Base-by-base conservation (phyloP, 2,329 filamentous ascomycete genomes). In the Clarireedia hainanense region DNA sequence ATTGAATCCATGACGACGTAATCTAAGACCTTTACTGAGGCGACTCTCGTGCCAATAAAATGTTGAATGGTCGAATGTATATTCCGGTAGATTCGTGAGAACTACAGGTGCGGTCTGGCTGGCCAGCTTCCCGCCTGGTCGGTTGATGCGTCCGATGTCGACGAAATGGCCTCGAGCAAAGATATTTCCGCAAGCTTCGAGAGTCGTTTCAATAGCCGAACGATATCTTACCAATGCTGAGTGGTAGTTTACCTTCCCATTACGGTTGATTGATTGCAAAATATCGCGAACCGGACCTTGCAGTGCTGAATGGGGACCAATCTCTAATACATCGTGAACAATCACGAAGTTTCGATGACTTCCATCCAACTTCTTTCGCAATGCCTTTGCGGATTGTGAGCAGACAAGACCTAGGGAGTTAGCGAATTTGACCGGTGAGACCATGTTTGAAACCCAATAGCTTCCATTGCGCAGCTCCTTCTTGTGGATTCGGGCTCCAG, bases 41-140 rank as follows among this genome's bases (percentile, higher is more conserved):
- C 75, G 72, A 1, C 76, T 76, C 58, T 82, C 78, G 55, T 75
- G 70, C 78, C 79, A 81, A 62, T 78, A 79, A 0, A 62, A 66
- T 26, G 71, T 74, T n/a, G 68, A 64, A 56, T 80, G 78, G 34
- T 81, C 77, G 75, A 76, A 82, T 1, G 74, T 70, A 57, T 81
- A 81, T 0, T 71, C 69, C 1, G 79, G 79, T 7, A 81, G 64
- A 57, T 78, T 71, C 0, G 69, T 61, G 2, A 80, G 24, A 7
- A 56, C 39, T n/a, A 17, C 40, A 20, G 27, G 42, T 15, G 10
- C 10, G 10, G n/a, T 42, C 6, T 43, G 36, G 43, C n/a, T 17
- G 26, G 26, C 47, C 9, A 26, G 5, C n/a, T 47, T 40, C 34
- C 17, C 26, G 26, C 27, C 53, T 10, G 40, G 34, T 23, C 34